Evolutionary conservation across 2,329 filamentous ascomycete species (phyloP).

Genomic region (Colletotrichum trifolii): DNA sequence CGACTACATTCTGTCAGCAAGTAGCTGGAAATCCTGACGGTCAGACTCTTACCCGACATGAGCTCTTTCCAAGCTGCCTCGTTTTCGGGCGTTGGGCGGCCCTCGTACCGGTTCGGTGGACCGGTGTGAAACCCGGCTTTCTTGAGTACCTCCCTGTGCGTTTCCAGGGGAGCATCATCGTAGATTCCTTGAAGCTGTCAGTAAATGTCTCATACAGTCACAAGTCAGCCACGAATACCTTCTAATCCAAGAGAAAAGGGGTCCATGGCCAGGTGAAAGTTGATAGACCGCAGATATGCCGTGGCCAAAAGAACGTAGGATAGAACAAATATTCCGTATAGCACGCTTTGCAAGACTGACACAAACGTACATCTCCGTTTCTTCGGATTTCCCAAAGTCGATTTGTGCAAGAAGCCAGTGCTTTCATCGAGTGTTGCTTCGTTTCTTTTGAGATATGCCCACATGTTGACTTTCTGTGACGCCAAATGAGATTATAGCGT

Average conservation of each 20-base stretch:
- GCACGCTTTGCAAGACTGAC: no score
- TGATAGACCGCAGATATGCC: no score
- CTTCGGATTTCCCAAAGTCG: no score
- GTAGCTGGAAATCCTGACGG: not conserved
- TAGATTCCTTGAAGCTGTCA: not conserved
- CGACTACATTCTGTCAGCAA: not conserved
- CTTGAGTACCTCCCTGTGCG: not conserved
- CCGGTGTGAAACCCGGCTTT: not conserved
- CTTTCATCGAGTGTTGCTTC: no score
- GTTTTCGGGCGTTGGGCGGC: slow-evolving; percentile 1
- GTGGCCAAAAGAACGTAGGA: no score
- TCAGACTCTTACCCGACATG: not conserved
- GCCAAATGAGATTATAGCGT: no score
- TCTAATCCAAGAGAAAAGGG: not conserved
- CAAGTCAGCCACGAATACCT: not conserved
- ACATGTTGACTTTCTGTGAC: no score
- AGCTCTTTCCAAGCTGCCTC: not conserved
- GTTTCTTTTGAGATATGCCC: no score
- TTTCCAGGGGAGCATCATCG: not conserved
- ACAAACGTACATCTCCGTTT: no score
- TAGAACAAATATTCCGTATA: no score
- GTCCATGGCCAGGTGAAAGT: not conserved
- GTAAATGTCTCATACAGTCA: not conserved
- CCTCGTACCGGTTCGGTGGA: not conserved
- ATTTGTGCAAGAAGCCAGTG: no score